Evolutionary conservation across 1,284 basidiomycete genomes (phyloP), one percentile per base, ranked within the genome.

Genomic region (Cutaneotrichosporon sp.): DNA sequence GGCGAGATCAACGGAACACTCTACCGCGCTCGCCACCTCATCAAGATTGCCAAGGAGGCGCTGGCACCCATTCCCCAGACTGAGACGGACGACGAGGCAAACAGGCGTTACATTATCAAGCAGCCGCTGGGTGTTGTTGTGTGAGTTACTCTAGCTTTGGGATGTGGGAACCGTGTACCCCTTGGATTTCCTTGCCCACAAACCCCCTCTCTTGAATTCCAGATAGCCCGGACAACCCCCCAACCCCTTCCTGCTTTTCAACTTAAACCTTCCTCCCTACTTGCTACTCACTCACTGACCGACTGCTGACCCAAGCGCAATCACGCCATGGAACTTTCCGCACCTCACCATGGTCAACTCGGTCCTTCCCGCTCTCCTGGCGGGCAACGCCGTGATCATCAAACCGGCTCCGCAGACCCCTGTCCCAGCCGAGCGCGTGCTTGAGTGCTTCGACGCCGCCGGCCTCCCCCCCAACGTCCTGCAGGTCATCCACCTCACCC

Each of bases 341-440:
- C 95, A 92, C 82, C 86, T 97, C 56, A 89, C 89, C 53, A 87
- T 90, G 42, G 86, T 97, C 78, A 97, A 97, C 80, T 88, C 91
- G 2, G 87, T 97, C 61, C 85, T 97, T 36, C 94, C 94, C 2
- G 91, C 92, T 0, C 82, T 97, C 65, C 83, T 96, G 46, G 87
- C 91, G 6, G 82, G 95, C 32, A 97, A 98, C 78, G 82, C 90
- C 0, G 90, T 97, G 16, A 80, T 97, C 57, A 83, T 97, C 76
- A 98, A 97, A 80, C 93, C 95, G 0, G 95, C 93, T 4, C 95
- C 95, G 1, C 95, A 97, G 77, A 97, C 94, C 0, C 95, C 95
- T 3, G 76, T 92, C 51, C 88, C 88, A 0, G 92, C 90, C 4
- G 92, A 97, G 78, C 86, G 90, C 22, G 86, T 97, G 69, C 85